Percentiles rank a stretch among this genome's conserved stretches.
Conservation (phyloP, 2,329 filamentous ascomycete species). For the Stachybotrys echinatus region DNA sequence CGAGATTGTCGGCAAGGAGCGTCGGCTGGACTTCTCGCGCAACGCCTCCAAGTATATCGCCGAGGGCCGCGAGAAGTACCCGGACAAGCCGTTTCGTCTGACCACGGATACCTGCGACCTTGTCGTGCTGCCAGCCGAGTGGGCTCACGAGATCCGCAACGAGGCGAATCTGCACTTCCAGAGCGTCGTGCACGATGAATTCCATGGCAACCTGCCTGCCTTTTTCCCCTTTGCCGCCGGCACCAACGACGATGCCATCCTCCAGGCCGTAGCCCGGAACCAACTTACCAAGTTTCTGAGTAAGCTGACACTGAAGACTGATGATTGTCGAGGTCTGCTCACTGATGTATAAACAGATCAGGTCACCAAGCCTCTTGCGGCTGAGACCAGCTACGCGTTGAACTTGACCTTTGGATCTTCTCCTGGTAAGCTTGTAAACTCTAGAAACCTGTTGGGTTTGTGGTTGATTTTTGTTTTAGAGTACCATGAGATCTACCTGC, state of each 20-base stretch:
- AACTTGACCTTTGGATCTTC: background rate
- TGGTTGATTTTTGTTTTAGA: background rate
- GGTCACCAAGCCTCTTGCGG: background rate
- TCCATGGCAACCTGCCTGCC: constrained; percentile 1
- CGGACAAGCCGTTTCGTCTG: background rate
- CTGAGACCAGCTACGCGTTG: background rate
- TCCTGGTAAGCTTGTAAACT: background rate
- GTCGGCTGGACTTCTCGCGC: background rate
- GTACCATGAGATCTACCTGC: background rate
- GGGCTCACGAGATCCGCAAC: constrained; percentile 3
- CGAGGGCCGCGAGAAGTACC: background rate
- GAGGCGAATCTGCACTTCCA: constrained; percentile 1
- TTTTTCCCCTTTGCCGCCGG: background rate
- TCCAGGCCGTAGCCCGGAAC: background rate
- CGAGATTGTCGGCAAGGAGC: background rate
- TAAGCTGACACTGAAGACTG: too few relatives aligned
- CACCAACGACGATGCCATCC: background rate
- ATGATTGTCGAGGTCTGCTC: background rate
- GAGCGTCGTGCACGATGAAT: constrained; percentile 1
- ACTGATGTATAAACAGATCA: background rate
- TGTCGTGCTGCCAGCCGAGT: constrained; percentile 1
- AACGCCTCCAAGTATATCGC: background rate
- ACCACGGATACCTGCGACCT: constrained; percentile 2
- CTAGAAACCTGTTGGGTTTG: background rate
- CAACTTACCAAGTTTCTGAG: background rate